Conservation (phyloP, 1,284 basidiomycete genomes). For the Earliella scabrosa region DNA sequence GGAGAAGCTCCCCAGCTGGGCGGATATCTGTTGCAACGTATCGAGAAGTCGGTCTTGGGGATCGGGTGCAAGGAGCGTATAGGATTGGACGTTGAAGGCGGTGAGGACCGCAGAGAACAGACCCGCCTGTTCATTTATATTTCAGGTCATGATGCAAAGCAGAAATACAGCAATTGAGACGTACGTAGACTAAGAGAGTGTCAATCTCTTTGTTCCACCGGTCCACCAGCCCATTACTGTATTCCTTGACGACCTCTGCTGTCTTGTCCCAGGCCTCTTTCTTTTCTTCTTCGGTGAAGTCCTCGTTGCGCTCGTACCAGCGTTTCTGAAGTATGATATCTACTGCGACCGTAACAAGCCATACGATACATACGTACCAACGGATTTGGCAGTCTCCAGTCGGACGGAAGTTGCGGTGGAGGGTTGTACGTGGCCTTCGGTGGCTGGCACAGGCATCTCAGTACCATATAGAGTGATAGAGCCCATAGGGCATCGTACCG, state of each 20-base stretch:
- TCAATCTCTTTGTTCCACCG: constrained; percentile 8
- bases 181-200: constrained; percentile 5
- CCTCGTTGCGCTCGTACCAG: neutral
- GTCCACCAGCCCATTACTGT: constrained; percentile 1
- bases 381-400: no score
- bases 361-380: no score
- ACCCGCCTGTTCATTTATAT: neutral
- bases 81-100: constrained; percentile 8
- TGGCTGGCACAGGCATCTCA: no score
- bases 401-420: no score
- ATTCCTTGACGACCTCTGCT: neutral
- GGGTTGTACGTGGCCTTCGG: no score
- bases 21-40: constrained; percentile 8
- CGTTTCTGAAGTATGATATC: no score
- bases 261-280: neutral
- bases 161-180: neutral
- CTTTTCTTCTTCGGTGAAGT: neutral
- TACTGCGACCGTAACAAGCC: no score
- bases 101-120: constrained; percentile 9
- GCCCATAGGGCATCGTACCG: no score
- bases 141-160: neutral
- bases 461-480: no score
- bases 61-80: neutral
- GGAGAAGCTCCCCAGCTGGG: constrained; percentile 16
- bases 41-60: neutral